A percentile compares a stretch with the other conserved stretches of the same genome.
These are phyloP conservation scores for Trichoderma reesei DNA, from an alignment of 495 filamentous ascomycete species.

Conservation along the genomic window DNA sequence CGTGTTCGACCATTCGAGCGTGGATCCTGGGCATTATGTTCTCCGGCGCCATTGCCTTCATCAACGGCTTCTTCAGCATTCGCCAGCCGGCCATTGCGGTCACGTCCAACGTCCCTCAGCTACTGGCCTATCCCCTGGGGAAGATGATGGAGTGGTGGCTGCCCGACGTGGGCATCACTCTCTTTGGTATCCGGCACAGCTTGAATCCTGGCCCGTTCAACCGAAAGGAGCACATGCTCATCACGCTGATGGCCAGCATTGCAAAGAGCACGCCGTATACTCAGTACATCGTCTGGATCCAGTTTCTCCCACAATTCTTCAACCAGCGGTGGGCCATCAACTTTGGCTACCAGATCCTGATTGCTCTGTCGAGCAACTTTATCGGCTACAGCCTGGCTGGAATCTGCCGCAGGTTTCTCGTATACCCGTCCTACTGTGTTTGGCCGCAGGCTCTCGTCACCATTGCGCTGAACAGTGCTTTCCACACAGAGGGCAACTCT, in stretches of 20 bases:
- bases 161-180: slow-evolving; percentile 28
- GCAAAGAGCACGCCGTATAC: slow-evolving; percentile 28
- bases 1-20: slow-evolving; percentile 30
- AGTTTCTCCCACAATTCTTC: slow-evolving; percentile 32
- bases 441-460: slow-evolving; percentile 35
- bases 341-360: slow-evolving; percentile 33
- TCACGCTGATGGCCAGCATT: slow-evolving; percentile 38
- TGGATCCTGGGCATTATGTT: slow-evolving; percentile 33
- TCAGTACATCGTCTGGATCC: slow-evolving; percentile 36
- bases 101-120: slow-evolving; percentile 26
- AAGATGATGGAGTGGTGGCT: slow-evolving; percentile 24
- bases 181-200: slow-evolving; percentile 27
- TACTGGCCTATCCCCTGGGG: slow-evolving; percentile 32
- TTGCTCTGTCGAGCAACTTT: slow-evolving; percentile 37
- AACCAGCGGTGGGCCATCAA: slow-evolving; percentile 29
- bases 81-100: slow-evolving; percentile 30
- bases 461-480: slow-evolving; percentile 36
- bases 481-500: slow-evolving; percentile 27
- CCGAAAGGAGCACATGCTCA: slow-evolving; percentile 44
- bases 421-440: slow-evolving; percentile 37
- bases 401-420: slow-evolving; percentile 45
- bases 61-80: slow-evolving; percentile 35
- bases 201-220: slow-evolving; percentile 43
- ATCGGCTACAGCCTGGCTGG: slow-evolving; percentile 45
- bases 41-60: slow-evolving; percentile 26